Conservation (phyloP, 148 eudicot genomes). For the Fagopyrum tataricum region DNA sequence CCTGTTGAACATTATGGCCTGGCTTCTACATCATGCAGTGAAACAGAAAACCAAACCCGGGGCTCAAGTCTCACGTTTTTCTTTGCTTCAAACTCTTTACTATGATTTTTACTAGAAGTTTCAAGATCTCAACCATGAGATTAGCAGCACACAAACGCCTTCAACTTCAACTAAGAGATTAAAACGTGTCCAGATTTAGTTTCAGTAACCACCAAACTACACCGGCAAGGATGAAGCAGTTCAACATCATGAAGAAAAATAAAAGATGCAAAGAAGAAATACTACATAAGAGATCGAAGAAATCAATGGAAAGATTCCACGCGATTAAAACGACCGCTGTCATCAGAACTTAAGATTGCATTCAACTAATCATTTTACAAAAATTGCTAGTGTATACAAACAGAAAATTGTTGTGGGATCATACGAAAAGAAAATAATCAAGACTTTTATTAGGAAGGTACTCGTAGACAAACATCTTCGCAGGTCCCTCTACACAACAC, state of each 20-base stretch:
- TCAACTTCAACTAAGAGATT: background rate
- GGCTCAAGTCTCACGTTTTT: background rate
- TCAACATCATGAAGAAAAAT: background rate
- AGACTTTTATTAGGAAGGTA: slow-evolving; percentile 85
- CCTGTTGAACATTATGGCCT: slow-evolving; percentile 18
- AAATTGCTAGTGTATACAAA: background rate
- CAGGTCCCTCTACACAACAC: slow-evolving; percentile 75
- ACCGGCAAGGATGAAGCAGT: background rate
- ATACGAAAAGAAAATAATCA: slow-evolving; percentile 67
- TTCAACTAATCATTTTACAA: background rate
- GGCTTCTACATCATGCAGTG: slow-evolving; percentile 24
- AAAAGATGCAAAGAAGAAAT: background rate
- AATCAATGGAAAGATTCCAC: background rate
- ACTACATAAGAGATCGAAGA: background rate
- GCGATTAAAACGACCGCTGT: background rate
- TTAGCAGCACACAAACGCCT: background rate
- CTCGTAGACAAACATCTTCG: slow-evolving; percentile 87
- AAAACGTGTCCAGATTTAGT: too few species aligned
- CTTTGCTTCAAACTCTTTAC: background rate
- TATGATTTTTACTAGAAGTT: background rate
- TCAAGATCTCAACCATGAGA: background rate
- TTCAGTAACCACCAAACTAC: background rate
- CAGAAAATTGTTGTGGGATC: slow-evolving; percentile 4
- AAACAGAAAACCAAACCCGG: slow-evolving; percentile 21
- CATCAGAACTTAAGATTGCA: background rate